A percentile compares a stretch with the other conserved stretches of the same genome.
These are phyloP conservation scores for Yamagishiella unicocca DNA, from an alignment of 139 green algal species.

Conservation along the genomic window DNA sequence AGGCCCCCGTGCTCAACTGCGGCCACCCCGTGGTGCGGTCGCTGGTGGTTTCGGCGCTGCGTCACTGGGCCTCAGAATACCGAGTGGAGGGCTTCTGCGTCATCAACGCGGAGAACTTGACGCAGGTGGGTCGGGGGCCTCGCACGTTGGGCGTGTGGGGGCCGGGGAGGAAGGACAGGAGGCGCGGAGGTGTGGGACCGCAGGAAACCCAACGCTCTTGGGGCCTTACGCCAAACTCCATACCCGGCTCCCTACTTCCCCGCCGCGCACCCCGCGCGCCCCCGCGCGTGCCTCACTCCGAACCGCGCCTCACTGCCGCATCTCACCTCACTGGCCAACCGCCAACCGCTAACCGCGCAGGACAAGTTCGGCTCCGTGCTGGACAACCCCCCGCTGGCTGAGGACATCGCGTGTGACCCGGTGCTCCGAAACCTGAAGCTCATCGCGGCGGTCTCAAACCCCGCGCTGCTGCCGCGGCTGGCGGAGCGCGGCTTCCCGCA, in stretches of 20 bases:
- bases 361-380: constrained; percentile 72
- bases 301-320: background rate
- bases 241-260: background rate
- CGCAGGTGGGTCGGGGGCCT: constrained; percentile 60
- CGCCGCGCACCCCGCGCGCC: background rate
- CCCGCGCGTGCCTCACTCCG: no score
- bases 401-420: constrained; percentile 68
- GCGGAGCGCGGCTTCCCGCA: constrained; percentile 78
- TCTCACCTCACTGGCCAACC: no score
- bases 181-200: background rate
- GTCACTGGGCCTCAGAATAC: constrained; percentile 80
- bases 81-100: constrained; percentile 87
- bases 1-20: constrained; percentile 74
- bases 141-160: background rate
- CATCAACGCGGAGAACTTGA: constrained; percentile 86
- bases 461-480: constrained; percentile 64
- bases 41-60: constrained; percentile 71
- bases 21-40: constrained; percentile 75
- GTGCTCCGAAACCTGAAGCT: constrained; percentile 57
- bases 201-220: background rate
- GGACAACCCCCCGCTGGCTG: constrained; percentile 78
- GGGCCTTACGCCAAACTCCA: background rate
- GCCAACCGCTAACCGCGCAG: no score
- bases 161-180: background rate
- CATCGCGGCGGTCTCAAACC: constrained; percentile 50